These are phyloP conservation scores for Colletotrichum australisinense DNA, from an alignment of 2,329 filamentous ascomycete species.

Conservation along the genomic window DNA sequence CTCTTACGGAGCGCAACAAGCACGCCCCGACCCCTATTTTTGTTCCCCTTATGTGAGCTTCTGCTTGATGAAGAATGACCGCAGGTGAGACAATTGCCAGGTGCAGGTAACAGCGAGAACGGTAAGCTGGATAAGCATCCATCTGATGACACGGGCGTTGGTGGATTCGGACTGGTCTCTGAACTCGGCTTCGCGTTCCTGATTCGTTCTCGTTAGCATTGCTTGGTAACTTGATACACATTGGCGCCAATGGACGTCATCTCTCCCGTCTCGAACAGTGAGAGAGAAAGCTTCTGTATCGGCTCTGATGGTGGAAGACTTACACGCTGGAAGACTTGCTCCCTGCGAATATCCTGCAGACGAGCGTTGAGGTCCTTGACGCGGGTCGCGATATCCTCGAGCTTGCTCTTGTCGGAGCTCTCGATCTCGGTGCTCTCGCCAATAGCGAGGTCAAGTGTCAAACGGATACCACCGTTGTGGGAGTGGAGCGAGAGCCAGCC, in stretches of 20 bases:
- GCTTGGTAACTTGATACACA: neutral
- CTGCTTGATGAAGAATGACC: conserved; percentile 99
- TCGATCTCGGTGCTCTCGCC: conserved; percentile 95
- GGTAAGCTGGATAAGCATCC: conserved; percentile 90
- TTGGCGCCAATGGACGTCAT: neutral
- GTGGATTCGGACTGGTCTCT: conserved; percentile 96
- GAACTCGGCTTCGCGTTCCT: conserved; percentile 99
- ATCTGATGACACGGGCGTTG: conserved; percentile 90
- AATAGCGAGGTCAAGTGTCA: conserved; percentile 91
- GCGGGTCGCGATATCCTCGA: conserved; percentile 88
- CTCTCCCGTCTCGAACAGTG: neutral
- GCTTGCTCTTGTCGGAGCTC: conserved; percentile 92
- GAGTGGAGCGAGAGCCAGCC: conserved; percentile 77
- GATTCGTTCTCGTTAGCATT: conserved; percentile 10
- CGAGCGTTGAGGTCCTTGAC: conserved; percentile 90
- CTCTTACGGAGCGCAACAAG: conserved; percentile 5
- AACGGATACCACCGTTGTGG: conserved; percentile 81
- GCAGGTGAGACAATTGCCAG: conserved; percentile 96
- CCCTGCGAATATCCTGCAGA: conserved; percentile 87
- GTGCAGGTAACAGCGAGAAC: conserved; percentile 90
- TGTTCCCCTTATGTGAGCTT: conserved; percentile 82
- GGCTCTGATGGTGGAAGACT: conserved; percentile 40
- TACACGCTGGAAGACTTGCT: conserved; percentile 97
- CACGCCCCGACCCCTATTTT: neutral
- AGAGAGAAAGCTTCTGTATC: neutral